Evolutionary conservation across 805 yeast genomes (phyloP).

Genomic region (Ogataea neopini): DNA sequence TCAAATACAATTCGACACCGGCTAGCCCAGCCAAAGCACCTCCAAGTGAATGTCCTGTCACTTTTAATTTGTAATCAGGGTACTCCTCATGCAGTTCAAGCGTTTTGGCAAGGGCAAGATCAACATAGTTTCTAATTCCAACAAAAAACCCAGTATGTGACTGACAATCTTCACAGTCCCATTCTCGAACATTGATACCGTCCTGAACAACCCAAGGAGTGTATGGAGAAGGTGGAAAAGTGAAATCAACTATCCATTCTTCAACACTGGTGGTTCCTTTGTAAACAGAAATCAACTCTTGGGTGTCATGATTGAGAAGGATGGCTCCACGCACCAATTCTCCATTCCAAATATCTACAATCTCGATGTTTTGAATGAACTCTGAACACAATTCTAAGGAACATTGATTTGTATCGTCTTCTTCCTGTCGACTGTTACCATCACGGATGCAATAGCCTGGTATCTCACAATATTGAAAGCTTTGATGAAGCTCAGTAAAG

Average conservation of each 20-base stretch:
- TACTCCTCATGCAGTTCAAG: slow-evolving; percentile 35
- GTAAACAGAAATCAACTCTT: slow-evolving; percentile 50
- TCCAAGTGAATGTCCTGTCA: slow-evolving; percentile 70
- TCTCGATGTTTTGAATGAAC: slow-evolving; percentile 31
- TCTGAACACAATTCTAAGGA: slow-evolving; percentile 34
- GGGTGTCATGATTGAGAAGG: slow-evolving; percentile 46
- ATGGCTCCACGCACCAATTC: slow-evolving; percentile 54
- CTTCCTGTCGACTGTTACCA: slow-evolving; percentile 24
- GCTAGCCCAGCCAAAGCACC: slow-evolving; percentile 67
- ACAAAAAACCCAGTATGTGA: slow-evolving; percentile 67
- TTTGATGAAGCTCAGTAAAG: slow-evolving; percentile 33
- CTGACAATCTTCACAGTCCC: slow-evolving; percentile 48
- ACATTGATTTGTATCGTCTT: slow-evolving; percentile 35
- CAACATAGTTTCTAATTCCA: slow-evolving; percentile 44
- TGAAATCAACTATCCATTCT: slow-evolving; percentile 66
- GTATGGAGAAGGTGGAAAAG: slow-evolving; percentile 47
- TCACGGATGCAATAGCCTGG: slow-evolving; percentile 36
- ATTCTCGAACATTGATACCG: slow-evolving; percentile 22
- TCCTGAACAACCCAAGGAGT: slow-evolving; percentile 38
- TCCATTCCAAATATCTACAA: slow-evolving; percentile 44
- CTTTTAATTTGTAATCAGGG: slow-evolving; percentile 51
- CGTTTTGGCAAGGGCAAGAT: slow-evolving; percentile 39
- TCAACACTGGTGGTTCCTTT: slow-evolving; percentile 63
- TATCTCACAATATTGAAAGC: slow-evolving; percentile 36
- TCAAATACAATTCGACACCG: slow-evolving; percentile 58